Conservation (phyloP, 208 protist genomes). For the Leishmania aethiopica region DNA sequence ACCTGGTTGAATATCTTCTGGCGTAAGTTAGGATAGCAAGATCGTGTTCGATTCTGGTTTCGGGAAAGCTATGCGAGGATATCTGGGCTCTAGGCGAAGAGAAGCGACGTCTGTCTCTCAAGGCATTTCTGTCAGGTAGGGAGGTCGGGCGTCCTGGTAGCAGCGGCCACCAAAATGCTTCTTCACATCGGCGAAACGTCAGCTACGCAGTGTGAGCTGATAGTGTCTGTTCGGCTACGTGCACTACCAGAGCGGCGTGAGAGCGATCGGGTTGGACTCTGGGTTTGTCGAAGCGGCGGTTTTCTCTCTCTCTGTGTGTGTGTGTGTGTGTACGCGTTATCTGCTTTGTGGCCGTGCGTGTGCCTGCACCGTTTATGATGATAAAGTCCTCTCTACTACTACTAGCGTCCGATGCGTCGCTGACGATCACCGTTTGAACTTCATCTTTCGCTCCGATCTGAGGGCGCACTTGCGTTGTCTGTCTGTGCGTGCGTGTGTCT, state of each 20-base stretch:
- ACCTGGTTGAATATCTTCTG: too few relatives aligned
- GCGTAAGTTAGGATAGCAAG: too few relatives aligned
- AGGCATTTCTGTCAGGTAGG: too few relatives aligned
- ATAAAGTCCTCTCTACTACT: slow-evolving; percentile 41
- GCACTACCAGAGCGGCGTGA: slow-evolving; percentile 35
- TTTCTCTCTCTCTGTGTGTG: not conserved
- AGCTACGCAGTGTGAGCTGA: slow-evolving; percentile 39
- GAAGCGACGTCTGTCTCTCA: too few relatives aligned
- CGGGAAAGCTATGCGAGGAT: too few relatives aligned
- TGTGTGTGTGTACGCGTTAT: not conserved
- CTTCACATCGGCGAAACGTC: slow-evolving; percentile 17
- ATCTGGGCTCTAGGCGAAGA: too few relatives aligned
- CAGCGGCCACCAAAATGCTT: too few relatives aligned
- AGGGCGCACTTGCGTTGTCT: slow-evolving; percentile 11
- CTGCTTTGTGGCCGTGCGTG: not conserved
- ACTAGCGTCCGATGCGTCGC: slow-evolving; percentile 16
- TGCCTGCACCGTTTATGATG: slow-evolving; percentile 16
- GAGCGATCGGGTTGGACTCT: not conserved
- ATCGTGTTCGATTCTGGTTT: too few relatives aligned
- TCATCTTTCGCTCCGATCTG: slow-evolving; percentile 68
- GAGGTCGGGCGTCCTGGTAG: too few relatives aligned
- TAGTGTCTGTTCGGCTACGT: slow-evolving; percentile 23
- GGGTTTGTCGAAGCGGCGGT: not conserved
- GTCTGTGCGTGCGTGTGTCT: not conserved
- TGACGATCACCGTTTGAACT: slow-evolving; percentile 45